These are phyloP conservation scores for Phoma herbarum DNA, from an alignment of 2,329 filamentous ascomycete genomes.

Conservation along the genomic window DNA sequence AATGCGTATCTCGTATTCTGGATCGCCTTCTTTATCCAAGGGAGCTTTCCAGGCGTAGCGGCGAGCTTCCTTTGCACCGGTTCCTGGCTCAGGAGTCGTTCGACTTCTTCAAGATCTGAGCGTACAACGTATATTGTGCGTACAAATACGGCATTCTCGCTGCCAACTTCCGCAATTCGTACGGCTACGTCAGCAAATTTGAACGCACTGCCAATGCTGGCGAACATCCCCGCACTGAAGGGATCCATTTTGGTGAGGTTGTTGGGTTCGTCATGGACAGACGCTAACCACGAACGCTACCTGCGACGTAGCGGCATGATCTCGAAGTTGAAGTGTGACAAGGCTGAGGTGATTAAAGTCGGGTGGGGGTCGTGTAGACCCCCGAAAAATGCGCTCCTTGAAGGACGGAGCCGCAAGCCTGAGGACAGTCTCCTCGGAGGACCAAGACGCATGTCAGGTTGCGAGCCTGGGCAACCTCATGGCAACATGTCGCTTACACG, in stretches of 20 bases:
- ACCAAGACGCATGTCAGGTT: neutral
- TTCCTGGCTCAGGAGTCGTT: conserved; percentile 26
- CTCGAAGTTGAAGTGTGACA: neutral
- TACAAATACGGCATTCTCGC: conserved; percentile 39
- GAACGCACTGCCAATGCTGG: conserved; percentile 33
- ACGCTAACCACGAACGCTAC: neutral
- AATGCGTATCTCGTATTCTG: conserved; percentile 32
- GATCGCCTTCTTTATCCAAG: conserved; percentile 32
- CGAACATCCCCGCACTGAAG: conserved; percentile 26
- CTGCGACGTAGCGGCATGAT: neutral
- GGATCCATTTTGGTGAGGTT: conserved; percentile 24
- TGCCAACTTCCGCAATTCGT: conserved; percentile 32
- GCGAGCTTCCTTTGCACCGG: conserved; percentile 26
- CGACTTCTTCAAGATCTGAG: conserved; percentile 32
- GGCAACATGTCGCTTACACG: neutral
- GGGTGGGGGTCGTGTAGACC: conserved; percentile 6
- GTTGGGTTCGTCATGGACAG: neutral
- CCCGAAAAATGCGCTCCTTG: neutral
- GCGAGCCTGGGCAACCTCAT: neutral
- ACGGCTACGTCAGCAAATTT: conserved; percentile 37
- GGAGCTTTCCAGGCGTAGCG: conserved; percentile 26
- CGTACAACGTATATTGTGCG: conserved; percentile 37
- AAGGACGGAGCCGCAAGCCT: conserved; percentile 4
- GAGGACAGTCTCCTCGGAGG: neutral
- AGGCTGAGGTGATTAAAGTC: neutral